Base-by-base conservation (phyloP, 2,329 filamentous ascomycete species). In the Fusarium gaditjirri region DNA sequence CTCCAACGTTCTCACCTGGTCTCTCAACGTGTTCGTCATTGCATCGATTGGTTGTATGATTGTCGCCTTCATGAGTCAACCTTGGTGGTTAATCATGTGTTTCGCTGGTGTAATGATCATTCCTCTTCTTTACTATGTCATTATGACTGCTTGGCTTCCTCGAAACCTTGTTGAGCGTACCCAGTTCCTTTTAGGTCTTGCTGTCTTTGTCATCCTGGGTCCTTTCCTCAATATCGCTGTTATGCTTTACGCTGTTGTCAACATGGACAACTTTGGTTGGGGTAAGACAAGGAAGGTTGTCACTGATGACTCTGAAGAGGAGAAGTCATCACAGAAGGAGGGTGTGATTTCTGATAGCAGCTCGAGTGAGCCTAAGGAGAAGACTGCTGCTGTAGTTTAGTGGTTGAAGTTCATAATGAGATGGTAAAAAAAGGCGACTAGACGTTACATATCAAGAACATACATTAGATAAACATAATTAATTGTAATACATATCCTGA, bases 41-140 rank as follows among this genome's bases (percentile, higher is more conserved):
- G 38, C 52, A 21, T 55, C 52, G 1, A 55, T 55, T 2, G 52
- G 52, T 12, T 55, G 52, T 16, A 55, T 55, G 52, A 55, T 55
- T 25, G 52, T 55, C 13, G 52, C 52, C 5, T 55, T 55, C 27
- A 55, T 55, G 52, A 55, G 52, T 25, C 52, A 55, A 25, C 52
- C 52, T 23, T 55, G 52, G 52, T 55, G 52, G 52, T 2, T 55
- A 3, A 55, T 55, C 9, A 55, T 55, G 52, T 55, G 52, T 33
- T 55, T 55, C 17, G 52, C 52, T 33, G 38, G 52, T 44, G 52
- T 55, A 5, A 55, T 55, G 52, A 55, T 55, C 17, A 55, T 55
- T 16, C 52, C 52, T 12, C 38, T 55, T 31, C 27, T 55, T 11
- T 55, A 55, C 21, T 55, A 55, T 3, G 13, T 33, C 2, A 43